Percentiles rank a stretch among this genome's conserved stretches.
These are phyloP conservation scores for Melaleuca alternifolia DNA, from an alignment of 345 rosid species.

Conservation along the genomic window DNA sequence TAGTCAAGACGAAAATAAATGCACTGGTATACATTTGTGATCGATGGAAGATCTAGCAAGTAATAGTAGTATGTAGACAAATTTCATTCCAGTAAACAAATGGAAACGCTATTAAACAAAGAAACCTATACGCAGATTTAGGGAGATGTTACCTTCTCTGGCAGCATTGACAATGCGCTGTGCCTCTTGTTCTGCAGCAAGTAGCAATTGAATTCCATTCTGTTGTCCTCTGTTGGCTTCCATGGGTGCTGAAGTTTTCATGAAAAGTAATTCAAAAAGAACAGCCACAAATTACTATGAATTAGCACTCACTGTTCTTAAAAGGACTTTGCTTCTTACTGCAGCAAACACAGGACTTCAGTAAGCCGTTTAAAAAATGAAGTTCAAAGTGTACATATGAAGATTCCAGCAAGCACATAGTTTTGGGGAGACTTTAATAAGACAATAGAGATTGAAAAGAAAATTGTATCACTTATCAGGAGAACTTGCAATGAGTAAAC, in stretches of 20 bases:
- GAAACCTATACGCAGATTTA: not conserved
- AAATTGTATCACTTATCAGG: not conserved
- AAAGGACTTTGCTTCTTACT: not conserved
- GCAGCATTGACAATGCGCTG: constrained; percentile 49
- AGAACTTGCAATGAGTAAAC: not conserved
- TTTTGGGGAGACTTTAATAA: not conserved
- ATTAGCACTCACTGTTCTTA: not conserved
- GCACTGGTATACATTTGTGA: not conserved
- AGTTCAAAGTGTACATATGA: not conserved
- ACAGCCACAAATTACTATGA: not conserved
- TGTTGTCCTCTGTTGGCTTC: constrained; percentile 30
- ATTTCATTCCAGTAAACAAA: not conserved
- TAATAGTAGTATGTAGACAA: not conserved
- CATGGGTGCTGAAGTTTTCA: constrained; percentile 15
- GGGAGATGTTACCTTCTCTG: constrained; percentile 18
- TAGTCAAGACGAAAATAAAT: not conserved
- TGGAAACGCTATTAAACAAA: not conserved
- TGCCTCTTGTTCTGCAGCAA: constrained; percentile 55
- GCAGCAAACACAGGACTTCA: not conserved
- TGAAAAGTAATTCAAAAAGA: not conserved
- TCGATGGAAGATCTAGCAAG: not conserved
- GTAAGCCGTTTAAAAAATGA: not conserved
- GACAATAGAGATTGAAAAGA: not conserved
- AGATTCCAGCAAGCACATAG: not conserved
- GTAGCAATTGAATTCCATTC: constrained; percentile 50